Evolutionary conservation across 148 eudicot genomes (phyloP), one percentile per base, ranked within the genome.

Genomic region (Salicornia ramosissima): DNA sequence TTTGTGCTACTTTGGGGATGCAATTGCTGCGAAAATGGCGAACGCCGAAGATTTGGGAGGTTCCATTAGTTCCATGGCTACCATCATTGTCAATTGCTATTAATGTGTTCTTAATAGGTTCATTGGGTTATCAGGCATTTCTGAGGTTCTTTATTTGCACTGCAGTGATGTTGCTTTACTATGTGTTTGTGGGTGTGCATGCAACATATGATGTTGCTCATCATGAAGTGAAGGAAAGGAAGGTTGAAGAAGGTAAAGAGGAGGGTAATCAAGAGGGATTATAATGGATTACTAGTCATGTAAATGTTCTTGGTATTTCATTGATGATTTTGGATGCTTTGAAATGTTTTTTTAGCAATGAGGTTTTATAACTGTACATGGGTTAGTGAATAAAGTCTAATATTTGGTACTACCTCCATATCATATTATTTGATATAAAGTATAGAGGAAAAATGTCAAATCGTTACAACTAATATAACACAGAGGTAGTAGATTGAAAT

Each of bases 121-220:
- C 98, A 2, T 74, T 94, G 75, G 97, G 98, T 16, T 68, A 75
- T 70, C 77, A 10, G 36, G 97, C 98, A 30, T 82, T 90, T 45
- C 50, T 79, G 69, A 78, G 98, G 82, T 94, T 94, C 77, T 77
- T 94, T 68, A 77, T 83, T 49, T 94, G 98, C 62, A 88, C 84
- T 34, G 98, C 82, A 0, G 83, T 90, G 8, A 94, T 94, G 98
- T 52, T 90, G 58, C 61, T 94, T 29, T 94, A 94, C 85, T 94
- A 94, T 77, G 71, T 90, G 22, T 79, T 94, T 22, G 96, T 85
- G 21, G 98, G 97, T 19, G 88, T 94, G 8, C 98, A 94, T 65
- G 91, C 98, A 0, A 94, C 98, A 19, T 94, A 90, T 57, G 98
- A 94, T 71, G 73, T 94, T 73, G 96, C 96, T 73, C 95, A 88